Evolutionary conservation across 805 yeast genomes (phyloP), one percentile per base, ranked within the genome.

Genomic region (Priceomyces medius): DNA sequence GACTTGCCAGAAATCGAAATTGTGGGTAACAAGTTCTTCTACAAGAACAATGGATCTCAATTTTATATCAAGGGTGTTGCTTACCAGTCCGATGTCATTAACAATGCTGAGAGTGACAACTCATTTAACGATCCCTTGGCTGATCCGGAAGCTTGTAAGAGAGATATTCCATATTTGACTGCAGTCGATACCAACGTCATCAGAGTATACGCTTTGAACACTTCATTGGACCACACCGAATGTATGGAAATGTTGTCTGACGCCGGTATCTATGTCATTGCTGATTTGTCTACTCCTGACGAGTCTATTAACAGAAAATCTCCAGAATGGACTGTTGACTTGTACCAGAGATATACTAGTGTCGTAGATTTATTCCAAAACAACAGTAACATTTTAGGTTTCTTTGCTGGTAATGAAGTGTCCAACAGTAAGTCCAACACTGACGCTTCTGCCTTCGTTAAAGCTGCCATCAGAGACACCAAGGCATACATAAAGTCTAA

Each of bases 391-490:
- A 78, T 88, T 14, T 73, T 91, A 48, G 99, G 98, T 2, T 90
- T 88, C 76, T 90, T 91, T 66, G 98, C 98, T 20, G 99, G 98
- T 47, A 93, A 93, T 66, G 99, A 91, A 75, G 98, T 93, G 40
- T 80, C 91, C 45, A 91, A 90, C 65, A 88, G 87, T 58, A 68
- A 66, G 33, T 69, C 88, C 37, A 90, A 88, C 65, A 86, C 97
- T 10, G 83, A 81, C 52, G 87, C 97, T 23, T 89, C 97, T 20
- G 88, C 97, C 1, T 91, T 82, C 64, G 96, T 93, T 43, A 93
- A 91, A 74, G 97, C 98, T 21, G 96, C 98, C 13, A 76, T 93
- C 47, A 83, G 99, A 66, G 99, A 91, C 62, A 76, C 78, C 58
- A 90, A 87, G 67, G 56, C 73, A 13, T 89, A 93, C 67, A 86